Base-by-base conservation (phyloP, 1,284 basidiomycete species). In the Flammula alnicola region DNA sequence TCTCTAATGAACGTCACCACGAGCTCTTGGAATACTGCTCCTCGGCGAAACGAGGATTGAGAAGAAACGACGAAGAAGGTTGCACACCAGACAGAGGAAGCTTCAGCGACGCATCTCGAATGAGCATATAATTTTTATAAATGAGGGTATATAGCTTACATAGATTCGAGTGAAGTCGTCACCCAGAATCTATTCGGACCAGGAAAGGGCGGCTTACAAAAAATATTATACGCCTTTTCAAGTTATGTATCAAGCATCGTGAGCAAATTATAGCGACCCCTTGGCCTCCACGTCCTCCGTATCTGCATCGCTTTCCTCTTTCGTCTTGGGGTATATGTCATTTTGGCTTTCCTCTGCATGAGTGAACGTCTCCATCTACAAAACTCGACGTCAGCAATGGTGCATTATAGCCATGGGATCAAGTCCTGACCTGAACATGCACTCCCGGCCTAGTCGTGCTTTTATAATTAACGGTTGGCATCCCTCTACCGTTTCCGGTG, bases 351-450 rank as follows among this genome's bases (percentile, higher is more conserved):
- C 57, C 47, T 67, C 65, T 26, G 63, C 62, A 45, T 67, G 65
- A 7, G 68, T 69, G 55, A 73, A 72, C 0, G 73, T 75, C 46
- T 75, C 73, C 74, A 76, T 81, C 79, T 80, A 33, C 37, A 32
- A 48, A 44, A 26, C 30, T 12, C 26, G 35, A 51, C 33, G 41
- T 52, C 39, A 54, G 48, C 33, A 40, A 52, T 22, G 39, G 10
- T 1, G 27, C 20, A 45, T 19, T 31, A 46, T 42, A 33, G 11
- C 20, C 43, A 16, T 23, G 30, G 29, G 53, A 52, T 32, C 25
- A 23, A 44, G 30, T 12, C 16, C 56, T 9, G 29, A 81, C 80
- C 72, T 81, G 79, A 47, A 83, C 72, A 49, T 80, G 80, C 5
- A 82, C 71, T 10, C 73, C 71, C 22, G 37, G 58, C 50, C 50